A percentile compares a stretch with the other conserved stretches of the same genome.
These are phyloP conservation scores for Saururus chinensis DNA, from an alignment of 164 flowering plant genomes.

Conservation along the genomic window DNA sequence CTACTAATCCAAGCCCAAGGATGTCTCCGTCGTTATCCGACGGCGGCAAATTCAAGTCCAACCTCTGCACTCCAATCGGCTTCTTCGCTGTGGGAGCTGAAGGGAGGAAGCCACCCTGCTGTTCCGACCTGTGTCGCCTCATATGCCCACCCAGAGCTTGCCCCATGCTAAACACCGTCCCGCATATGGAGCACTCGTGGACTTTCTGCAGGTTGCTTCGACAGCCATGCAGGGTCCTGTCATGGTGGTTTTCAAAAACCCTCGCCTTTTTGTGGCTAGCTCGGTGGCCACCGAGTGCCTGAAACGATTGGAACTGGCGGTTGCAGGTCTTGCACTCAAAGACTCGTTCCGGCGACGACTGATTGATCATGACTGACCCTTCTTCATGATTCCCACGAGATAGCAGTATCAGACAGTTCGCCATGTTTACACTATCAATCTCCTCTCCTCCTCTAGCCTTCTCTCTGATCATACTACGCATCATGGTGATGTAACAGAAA, in stretches of 20 bases:
- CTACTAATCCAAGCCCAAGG: background rate
- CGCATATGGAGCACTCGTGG: constrained; percentile 72
- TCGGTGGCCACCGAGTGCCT: constrained; percentile 83
- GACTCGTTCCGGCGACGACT: constrained; percentile 29
- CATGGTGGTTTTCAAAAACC: constrained; percentile 7
- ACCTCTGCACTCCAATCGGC: constrained; percentile 2
- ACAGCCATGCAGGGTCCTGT: constrained; percentile 7
- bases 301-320: constrained; percentile 69
- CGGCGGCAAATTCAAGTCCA: constrained; percentile 69
- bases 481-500: background rate
- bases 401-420: background rate
- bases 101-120: background rate
- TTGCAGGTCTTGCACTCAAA: constrained; percentile 86
- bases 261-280: constrained; percentile 84
- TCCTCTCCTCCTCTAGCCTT: background rate
- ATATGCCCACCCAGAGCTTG: constrained; percentile 80
- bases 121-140: constrained; percentile 45
- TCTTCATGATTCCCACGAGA: background rate
- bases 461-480: background rate
- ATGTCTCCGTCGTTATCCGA: background rate
- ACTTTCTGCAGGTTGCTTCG: constrained; percentile 26
- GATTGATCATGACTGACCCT: too few species aligned
- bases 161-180: constrained; percentile 54
- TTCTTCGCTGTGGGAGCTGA: constrained; percentile 15
- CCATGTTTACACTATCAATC: background rate